Evolutionary conservation across 192 early-diverging fungal species (phyloP).

Genomic region (Phlyctochytrium planicorne): DNA sequence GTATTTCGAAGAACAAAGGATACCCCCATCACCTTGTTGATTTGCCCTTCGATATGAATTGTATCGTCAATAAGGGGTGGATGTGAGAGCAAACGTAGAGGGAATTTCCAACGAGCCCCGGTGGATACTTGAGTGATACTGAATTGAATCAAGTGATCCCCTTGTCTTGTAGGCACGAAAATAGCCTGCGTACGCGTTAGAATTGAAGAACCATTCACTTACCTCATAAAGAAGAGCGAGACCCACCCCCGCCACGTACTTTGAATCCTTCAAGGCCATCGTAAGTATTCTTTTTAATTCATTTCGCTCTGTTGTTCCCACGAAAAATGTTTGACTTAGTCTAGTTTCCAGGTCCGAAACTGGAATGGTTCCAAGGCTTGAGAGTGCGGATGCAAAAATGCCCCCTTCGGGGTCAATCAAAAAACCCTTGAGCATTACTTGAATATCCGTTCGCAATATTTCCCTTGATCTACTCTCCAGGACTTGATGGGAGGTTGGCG

Average conservation of each 20-base stretch:
- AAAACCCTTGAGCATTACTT: slow-evolving; percentile 30
- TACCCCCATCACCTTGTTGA: slow-evolving; percentile 45
- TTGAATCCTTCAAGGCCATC: slow-evolving; percentile 14
- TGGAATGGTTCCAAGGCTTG: too few species aligned
- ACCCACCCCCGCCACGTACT: slow-evolving; percentile 10
- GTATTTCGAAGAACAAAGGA: slow-evolving; percentile 44
- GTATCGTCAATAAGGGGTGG: slow-evolving; percentile 48
- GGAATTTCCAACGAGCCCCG: slow-evolving; percentile 35
- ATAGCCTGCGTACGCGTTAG: slow-evolving; percentile 29
- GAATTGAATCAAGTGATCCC: slow-evolving; percentile 24
- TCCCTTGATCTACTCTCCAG: slow-evolving; percentile 38
- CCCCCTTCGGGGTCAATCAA: slow-evolving; percentile 19
- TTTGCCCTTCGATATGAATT: slow-evolving; percentile 49
- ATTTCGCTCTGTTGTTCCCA: slow-evolving; percentile 3
- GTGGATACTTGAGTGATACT: slow-evolving; percentile 34
- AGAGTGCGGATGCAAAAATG: too few species aligned
- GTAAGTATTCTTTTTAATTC: not conserved
- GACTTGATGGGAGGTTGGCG: slow-evolving; percentile 11
- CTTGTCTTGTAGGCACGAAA: slow-evolving; percentile 35
- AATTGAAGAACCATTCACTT: too few species aligned
- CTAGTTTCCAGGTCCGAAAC: too few species aligned
- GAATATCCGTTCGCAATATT: slow-evolving; percentile 10
- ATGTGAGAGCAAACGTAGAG: slow-evolving; percentile 34
- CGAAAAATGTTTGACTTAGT: too few species aligned
- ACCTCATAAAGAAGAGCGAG: slow-evolving; percentile 23